These are phyloP conservation scores for Auricularia heimuer DNA, from an alignment of 768 basidiomycete genomes.

Conservation along the genomic window DNA sequence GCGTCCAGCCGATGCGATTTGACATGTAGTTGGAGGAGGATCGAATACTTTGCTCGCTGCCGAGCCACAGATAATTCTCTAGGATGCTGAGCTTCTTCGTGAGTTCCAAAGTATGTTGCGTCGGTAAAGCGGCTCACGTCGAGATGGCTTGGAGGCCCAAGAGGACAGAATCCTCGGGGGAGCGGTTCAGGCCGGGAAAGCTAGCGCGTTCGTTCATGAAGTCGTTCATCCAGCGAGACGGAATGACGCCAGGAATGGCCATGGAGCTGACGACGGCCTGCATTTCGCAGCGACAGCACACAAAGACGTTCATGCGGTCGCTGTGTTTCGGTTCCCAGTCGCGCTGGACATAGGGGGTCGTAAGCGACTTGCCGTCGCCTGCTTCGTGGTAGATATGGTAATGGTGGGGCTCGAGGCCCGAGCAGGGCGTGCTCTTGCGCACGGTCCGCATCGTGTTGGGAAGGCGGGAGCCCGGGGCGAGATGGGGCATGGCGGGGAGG, in stretches of 20 bases:
- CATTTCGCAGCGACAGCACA: slow-evolving; percentile 77
- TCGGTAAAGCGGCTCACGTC: slow-evolving; percentile 35
- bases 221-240: slow-evolving; percentile 49
- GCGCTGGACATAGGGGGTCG: slow-evolving; percentile 45
- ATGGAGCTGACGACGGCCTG: slow-evolving; percentile 56
- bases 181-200: slow-evolving; percentile 48
- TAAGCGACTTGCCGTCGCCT: slow-evolving; percentile 58
- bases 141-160: slow-evolving; percentile 57
- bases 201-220: slow-evolving; percentile 50
- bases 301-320: slow-evolving; percentile 28
- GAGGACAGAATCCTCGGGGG: slow-evolving; percentile 43
- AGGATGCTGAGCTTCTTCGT: slow-evolving; percentile 39
- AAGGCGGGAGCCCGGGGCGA: slow-evolving; percentile 31
- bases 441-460: slow-evolving; percentile 48
- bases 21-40: not conserved
- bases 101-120: slow-evolving; percentile 4
- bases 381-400: slow-evolving; percentile 68
- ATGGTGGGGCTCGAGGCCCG: slow-evolving; percentile 61
- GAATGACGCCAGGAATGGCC: slow-evolving; percentile 65
- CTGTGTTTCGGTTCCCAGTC: slow-evolving; percentile 47
- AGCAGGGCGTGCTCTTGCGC: slow-evolving; percentile 35
- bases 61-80: slow-evolving; percentile 67
- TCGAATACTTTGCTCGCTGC: slow-evolving; percentile 27
- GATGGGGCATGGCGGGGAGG: slow-evolving; percentile 51
- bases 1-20: not conserved